Base-by-base conservation (phyloP, 495 filamentous ascomycete genomes). In the Oidiodendron maius region DNA sequence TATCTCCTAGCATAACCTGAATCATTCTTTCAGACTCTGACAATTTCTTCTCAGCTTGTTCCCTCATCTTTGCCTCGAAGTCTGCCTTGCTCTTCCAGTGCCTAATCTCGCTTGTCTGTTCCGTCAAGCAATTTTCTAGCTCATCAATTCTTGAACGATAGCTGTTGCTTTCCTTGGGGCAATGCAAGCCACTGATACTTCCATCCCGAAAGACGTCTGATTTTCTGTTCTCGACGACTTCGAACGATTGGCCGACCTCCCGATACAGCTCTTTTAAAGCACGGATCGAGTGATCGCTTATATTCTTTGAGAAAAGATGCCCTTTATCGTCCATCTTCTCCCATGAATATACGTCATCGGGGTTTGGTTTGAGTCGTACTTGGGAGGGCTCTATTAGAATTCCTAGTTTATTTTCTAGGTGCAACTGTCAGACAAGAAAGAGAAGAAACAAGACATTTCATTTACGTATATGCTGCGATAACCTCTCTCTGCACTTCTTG, bases 241-340 rank as follows among this genome's bases (percentile, higher is more conserved):
- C 32, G 50, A 59, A 59, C 48, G 42, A 59, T 30, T 46, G 23
- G 36, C 57, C 44, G 28, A 58, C 46, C 52, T 54, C 57, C 44
- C 48, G 43, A 44, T 26, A 59, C 34, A 64, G 44, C 50, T 57
- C 36, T 22, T 56, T 55, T 42, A 55, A 61, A 20, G 53, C 53
- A 17, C 61, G 48, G 37, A 46, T 46, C 15, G 32, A 46, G 21
- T 42, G 40, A 6, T 42, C 16, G 21, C 40, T 42, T 23, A 42
- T 15, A 11, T 42, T 20, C 40, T 46, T 46, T 23, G 36, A 6
- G 32, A 46, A 46, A 18, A 46, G 44, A 40, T 43, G 30, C 25
- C 44, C 39, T 51, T 24, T 54, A 26, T 20, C 46, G 46, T 34
- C 41, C 36, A 55, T 46, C 44, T 17, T 41, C 47, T 51, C 15